phyloP scores from a whole-genome alignment of 768 basidiomycete genomes.

The Mycena galopus region DNA sequence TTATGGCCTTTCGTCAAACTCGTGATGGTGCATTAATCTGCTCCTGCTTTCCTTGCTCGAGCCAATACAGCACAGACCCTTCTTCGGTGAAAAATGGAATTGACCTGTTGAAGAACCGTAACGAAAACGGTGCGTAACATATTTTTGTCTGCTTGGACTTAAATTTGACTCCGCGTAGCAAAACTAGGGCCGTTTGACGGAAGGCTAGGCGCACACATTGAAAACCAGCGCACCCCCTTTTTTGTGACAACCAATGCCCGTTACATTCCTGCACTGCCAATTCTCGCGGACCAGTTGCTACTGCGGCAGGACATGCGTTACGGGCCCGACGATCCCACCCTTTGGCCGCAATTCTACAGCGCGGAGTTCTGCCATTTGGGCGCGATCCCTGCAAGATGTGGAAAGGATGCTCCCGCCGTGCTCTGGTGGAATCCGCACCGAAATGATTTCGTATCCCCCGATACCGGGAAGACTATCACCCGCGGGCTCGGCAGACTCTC shows the following conservation, averaged over 20 bases:
- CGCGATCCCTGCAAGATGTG: neutral
- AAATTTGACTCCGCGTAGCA: too few relatives aligned
- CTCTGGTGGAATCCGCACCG: slow-evolving; percentile 4
- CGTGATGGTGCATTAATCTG: too few relatives aligned
- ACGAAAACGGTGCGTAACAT: too few relatives aligned
- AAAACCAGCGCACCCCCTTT: neutral
- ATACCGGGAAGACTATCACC: neutral
- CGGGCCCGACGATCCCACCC: neutral
- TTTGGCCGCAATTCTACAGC: neutral
- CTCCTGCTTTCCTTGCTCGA: too few relatives aligned
- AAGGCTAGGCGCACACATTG: neutral
- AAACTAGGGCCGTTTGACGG: neutral
- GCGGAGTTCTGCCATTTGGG: neutral
- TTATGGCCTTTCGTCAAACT: too few relatives aligned
- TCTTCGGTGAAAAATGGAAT: too few relatives aligned
- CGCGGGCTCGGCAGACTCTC: neutral
- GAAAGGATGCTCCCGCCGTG: neutral
- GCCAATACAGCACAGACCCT: too few relatives aligned
- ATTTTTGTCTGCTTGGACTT: too few relatives aligned
- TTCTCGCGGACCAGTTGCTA: neutral
- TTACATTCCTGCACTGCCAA: neutral
- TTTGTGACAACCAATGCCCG: neutral
- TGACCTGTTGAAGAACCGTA: too few relatives aligned
- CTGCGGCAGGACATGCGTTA: neutral
- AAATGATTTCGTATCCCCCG: neutral